Evolutionary conservation across 1,284 basidiomycete species (phyloP).

Genomic region (Cerrena zonata): DNA sequence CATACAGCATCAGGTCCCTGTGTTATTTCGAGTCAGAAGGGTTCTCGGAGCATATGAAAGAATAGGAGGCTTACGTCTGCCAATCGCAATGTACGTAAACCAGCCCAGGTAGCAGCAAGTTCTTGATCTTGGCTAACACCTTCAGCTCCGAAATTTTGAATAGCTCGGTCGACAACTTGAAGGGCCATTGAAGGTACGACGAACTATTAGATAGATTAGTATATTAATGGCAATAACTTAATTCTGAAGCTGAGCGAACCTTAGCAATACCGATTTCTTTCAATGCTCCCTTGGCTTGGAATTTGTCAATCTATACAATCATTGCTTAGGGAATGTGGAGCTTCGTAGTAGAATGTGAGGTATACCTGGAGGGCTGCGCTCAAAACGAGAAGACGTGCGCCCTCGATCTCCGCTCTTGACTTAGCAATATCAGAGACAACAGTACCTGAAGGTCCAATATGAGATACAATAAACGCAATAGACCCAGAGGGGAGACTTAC

Average conservation of each 20-base stretch:
- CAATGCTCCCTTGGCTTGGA: conserved; percentile 87
- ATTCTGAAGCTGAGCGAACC: conserved; percentile 37
- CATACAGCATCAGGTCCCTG: conserved; percentile 79
- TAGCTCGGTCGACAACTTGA: conserved; percentile 85
- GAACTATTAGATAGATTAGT: conserved; percentile 64
- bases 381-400: conserved; percentile 80
- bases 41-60: neutral
- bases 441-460: conserved; percentile 49
- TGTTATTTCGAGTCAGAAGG: conserved; percentile 2
- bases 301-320: conserved; percentile 74
- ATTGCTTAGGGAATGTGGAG: no score
- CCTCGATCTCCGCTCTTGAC: conserved; percentile 89
- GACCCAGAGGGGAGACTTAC: conserved; percentile 34
- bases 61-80: conserved; percentile 66
- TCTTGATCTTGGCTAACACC: conserved; percentile 87
- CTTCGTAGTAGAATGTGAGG: neutral
- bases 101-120: conserved; percentile 75
- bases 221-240: neutral
- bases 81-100: conserved; percentile 80
- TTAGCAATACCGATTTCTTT: conserved; percentile 98
- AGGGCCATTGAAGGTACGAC: conserved; percentile 87
- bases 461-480: neutral
- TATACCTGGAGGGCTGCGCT: conserved; percentile 82
- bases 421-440: conserved; percentile 87
- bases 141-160: conserved; percentile 92